Evolutionary conservation across 1,284 basidiomycete species (phyloP), one percentile per base, ranked within the genome.

Genomic region (Coniophora puteana): DNA sequence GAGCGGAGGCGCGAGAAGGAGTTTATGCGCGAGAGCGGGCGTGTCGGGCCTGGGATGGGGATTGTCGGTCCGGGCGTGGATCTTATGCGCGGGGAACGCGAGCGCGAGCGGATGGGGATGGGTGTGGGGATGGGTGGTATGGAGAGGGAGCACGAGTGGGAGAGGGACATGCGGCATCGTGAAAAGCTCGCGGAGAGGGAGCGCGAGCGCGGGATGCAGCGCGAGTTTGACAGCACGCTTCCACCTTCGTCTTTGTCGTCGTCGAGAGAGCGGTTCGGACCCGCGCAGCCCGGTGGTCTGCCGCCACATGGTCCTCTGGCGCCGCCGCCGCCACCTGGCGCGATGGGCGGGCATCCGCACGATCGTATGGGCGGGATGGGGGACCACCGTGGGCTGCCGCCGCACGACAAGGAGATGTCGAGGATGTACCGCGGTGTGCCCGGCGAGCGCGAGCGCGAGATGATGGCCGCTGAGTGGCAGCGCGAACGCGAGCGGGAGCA

Each of bases 251-350:
- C n/a, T n/a, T n/a, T n/a, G n/a, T n/a, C n/a, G n/a, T n/a, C n/a
- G n/a, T n/a, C n/a, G n/a, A n/a, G n/a, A n/a, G n/a, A n/a, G n/a
- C n/a, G n/a, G n/a, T n/a, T n/a, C n/a, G n/a, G n/a, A n/a, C n/a
- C n/a, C n/a, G n/a, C n/a, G 53, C 13, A 46, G 57, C 33, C 17
- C 13, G 6, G 58, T 53, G 32, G 57, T 50, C 57, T 48, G 5
- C 58, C 59, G 4, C 56, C 51, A 21, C 57, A 57, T 16, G 45
- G 55, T 38, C 56, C 57, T 22, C 52, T 46, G 4, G 33, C 33
- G 38, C 38, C 53, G 32, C 46, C 48, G 8, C 58, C 60, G 14
- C 55, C 54, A n/a, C n/a, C 7, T 58, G 61, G n/a, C 54, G 46
- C 10, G 16, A 13, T 21, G 18, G 26, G 17, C 28, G 28, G 37